Base-by-base conservation (phyloP, 2,329 filamentous ascomycete species). In the Ophiosphaerella korrae region DNA sequence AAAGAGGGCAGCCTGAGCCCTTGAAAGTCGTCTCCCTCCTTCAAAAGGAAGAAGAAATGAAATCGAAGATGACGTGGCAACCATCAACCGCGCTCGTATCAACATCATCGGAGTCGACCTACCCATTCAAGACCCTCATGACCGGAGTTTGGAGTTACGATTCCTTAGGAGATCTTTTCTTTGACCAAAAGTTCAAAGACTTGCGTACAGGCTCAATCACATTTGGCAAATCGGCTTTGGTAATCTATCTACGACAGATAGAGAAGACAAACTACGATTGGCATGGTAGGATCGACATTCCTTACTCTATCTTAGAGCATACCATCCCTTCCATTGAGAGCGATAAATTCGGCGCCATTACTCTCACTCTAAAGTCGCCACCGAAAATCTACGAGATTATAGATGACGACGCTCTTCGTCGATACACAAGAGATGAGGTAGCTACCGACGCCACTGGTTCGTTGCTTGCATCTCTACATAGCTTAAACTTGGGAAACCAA, bases 81-180 rank as follows among this genome's bases (percentile, higher is more conserved):
- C 38, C 46, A 18, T 34, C 45, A 2, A 37, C 57, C 18, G n/a
- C 39, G 2, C 24, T 48, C 16, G 39, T 24, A 50, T 45, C 50
- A 32, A 45, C 42, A 38, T 32, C 53, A 43, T 63, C 37, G 40
- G 60, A 57, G 24, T 54, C 57, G 5, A 59, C 63, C 6, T 57
- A 73, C 58, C 54, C 31, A 45, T 73, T 65, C 53, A 39, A 60
- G 12, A 64, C 69, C 23, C 54, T 61, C 16, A 65, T 55, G 18
- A 59, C 78, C 8, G 72, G 81, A 4, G 58, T 74, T 1, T 81
- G 78, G 77, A 66, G 67, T 34, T 80, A 78, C 51, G 53, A 69
- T 26, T 48, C 31, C 5, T 34, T 42, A 1, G 58, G 61, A 3
- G 55, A 62, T 1, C 59, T 75, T 9, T 63, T 70, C 5, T 83